Evolutionary conservation across 1,139 yeast species (phyloP).

Genomic region (Yamadazyma blattariae): DNA sequence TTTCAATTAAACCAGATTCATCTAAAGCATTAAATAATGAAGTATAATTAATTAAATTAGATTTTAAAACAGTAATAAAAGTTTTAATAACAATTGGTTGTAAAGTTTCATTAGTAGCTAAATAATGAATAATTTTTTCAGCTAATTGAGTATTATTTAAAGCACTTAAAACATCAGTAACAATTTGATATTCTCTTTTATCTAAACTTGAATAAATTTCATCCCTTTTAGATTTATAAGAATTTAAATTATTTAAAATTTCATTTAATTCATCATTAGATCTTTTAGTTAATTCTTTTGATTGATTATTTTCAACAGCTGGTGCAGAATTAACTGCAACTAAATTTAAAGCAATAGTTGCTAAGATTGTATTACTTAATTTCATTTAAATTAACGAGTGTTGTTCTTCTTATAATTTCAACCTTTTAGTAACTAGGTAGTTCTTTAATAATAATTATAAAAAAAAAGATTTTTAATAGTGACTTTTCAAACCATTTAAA

Average conservation of each 20-base stretch:
- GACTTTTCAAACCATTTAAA: too few species aligned
- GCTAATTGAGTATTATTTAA: constrained; percentile 39
- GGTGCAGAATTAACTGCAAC: constrained; percentile 30
- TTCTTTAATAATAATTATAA: too few species aligned
- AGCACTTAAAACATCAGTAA: constrained; percentile 40
- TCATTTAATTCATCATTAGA: constrained; percentile 19
- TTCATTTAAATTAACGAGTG: constrained; percentile 24
- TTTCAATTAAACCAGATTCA: constrained; percentile 35
- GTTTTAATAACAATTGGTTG: constrained; percentile 35
- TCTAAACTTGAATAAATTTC: constrained; percentile 23
- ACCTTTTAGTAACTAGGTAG: too few species aligned
- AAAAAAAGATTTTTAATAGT: too few species aligned
- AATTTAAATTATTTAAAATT: constrained; percentile 20
- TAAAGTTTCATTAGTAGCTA: constrained; percentile 32
- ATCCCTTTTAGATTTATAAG: constrained; percentile 30
- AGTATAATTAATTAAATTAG: constrained; percentile 31
- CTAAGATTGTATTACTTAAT: constrained; percentile 25
- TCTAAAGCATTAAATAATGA: constrained; percentile 38
- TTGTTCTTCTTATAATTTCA: too few species aligned
- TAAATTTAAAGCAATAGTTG: constrained; percentile 26
- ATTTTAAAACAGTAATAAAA: constrained; percentile 29
- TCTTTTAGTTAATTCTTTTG: constrained; percentile 5
- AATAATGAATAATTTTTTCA: constrained; percentile 34
- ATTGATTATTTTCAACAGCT: constrained; percentile 11
- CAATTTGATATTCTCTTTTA: constrained; percentile 35